phyloP scores from a whole-genome alignment of 192 early-diverging fungal species.

The Paraglomus occultum region DNA sequence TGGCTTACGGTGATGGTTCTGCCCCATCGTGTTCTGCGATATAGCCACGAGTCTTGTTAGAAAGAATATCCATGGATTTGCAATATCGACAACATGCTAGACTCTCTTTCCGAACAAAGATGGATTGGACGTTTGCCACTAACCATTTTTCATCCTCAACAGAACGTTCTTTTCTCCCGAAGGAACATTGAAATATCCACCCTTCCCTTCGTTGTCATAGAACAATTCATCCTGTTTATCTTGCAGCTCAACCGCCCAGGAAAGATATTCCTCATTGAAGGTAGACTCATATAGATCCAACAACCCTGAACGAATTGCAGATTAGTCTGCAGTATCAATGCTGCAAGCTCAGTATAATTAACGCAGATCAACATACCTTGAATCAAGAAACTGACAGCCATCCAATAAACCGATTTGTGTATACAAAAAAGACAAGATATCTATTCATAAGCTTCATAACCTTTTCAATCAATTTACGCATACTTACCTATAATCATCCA shows the following conservation, averaged over 20 bases:
- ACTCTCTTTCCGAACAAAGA: too few species aligned
- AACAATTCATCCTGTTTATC: slow-evolving; percentile 52
- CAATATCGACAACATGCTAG: too few species aligned
- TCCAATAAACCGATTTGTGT: neutral
- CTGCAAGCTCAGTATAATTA: neutral
- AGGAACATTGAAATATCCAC: slow-evolving; percentile 50
- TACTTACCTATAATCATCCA: slow-evolving; percentile 59
- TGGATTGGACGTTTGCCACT: slow-evolving; percentile 16
- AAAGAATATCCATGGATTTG: too few species aligned
- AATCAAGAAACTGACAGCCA: slow-evolving; percentile 12
- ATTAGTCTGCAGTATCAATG: slow-evolving; percentile 35
- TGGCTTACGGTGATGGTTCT: slow-evolving; percentile 55
- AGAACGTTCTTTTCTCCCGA: slow-evolving; percentile 44
- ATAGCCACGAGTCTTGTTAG: too few species aligned
- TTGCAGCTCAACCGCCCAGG: slow-evolving; percentile 61
- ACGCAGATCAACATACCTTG: too few species aligned
- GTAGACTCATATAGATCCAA: slow-evolving; percentile 58
- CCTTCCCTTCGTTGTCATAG: slow-evolving; percentile 50
- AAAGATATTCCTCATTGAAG: slow-evolving; percentile 49
- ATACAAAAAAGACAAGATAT: neutral
- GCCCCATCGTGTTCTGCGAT: slow-evolving; percentile 61
- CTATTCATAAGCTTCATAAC: neutral
- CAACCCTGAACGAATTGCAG: slow-evolving; percentile 51
- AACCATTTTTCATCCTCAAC: slow-evolving; percentile 56
- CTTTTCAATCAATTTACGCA: too few species aligned